Evolutionary conservation across 2,329 filamentous ascomycete genomes (phyloP).

Genomic region (Botrytis medusae): DNA sequence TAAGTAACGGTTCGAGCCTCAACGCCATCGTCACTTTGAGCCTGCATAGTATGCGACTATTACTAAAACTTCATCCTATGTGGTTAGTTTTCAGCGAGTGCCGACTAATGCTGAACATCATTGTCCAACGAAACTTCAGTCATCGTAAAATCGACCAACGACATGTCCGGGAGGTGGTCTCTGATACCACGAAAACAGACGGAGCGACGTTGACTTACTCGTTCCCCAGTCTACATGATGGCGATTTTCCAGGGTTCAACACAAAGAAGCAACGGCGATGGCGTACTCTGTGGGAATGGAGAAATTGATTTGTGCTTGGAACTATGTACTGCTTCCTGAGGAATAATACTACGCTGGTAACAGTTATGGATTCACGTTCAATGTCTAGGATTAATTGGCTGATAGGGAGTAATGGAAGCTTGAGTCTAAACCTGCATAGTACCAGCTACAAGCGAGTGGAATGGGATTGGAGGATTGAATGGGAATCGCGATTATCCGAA

Average conservation of each 20-base stretch:
- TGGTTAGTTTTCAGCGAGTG: neutral
- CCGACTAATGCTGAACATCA: neutral
- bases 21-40: neutral
- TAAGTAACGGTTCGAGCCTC: neutral
- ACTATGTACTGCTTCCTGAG: neutral
- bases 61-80: neutral
- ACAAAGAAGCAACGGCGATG: neutral
- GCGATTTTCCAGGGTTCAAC: neutral
- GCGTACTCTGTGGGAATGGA: neutral
- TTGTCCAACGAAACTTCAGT: neutral
- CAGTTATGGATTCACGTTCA: neutral
- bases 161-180: neutral
- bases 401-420: neutral
- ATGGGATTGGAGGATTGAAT: neutral
- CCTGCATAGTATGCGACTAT: neutral
- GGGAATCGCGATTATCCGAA: constrained; percentile 4
- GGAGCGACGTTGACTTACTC: neutral
- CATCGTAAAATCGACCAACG: constrained; percentile 7
- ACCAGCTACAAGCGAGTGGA: neutral
- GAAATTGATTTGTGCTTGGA: constrained; percentile 10
- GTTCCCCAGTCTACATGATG: constrained; percentile 3
- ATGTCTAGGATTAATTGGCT: neutral
- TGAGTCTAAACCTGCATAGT: neutral
- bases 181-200: neutral
- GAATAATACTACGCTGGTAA: neutral